These are phyloP conservation scores for Huiozyma sinensis DNA, from an alignment of 805 yeast species.

Conservation along the genomic window DNA sequence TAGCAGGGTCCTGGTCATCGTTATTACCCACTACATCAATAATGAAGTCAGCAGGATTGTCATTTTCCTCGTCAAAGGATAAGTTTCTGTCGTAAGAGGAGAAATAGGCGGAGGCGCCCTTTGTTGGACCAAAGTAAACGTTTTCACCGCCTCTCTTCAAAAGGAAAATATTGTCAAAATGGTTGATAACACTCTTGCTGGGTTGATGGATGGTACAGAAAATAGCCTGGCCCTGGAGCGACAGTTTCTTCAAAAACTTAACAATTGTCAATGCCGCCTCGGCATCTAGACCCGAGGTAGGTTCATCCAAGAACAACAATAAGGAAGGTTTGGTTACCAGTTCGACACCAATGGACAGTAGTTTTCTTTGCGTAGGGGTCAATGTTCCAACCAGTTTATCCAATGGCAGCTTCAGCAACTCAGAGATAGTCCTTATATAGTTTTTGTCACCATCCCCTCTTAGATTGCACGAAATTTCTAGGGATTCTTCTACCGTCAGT, in stretches of 20 bases:
- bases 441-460: constrained; percentile 29
- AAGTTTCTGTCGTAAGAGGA: constrained; percentile 51
- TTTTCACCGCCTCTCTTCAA: constrained; percentile 63
- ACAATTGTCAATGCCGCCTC: constrained; percentile 51
- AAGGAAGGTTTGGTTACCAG: constrained; percentile 44
- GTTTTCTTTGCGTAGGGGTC: constrained; percentile 45
- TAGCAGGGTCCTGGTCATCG: constrained; percentile 38
- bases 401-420: constrained; percentile 32
- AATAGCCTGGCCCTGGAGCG: constrained; percentile 45
- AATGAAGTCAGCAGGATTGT: constrained; percentile 67
- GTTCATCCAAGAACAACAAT: constrained; percentile 42
- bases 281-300: constrained; percentile 50
- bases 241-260: constrained; percentile 38
- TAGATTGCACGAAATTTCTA: constrained; percentile 40
- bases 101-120: constrained; percentile 40
- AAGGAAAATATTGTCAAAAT: constrained; percentile 49
- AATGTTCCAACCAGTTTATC: constrained; percentile 39
- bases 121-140: constrained; percentile 63
- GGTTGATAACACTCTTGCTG: constrained; percentile 46
- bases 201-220: constrained; percentile 60
- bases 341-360: constrained; percentile 44
- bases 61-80: constrained; percentile 36
- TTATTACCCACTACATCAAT: constrained; percentile 57
- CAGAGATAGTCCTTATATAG: constrained; percentile 29
- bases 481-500: constrained; percentile 43